Conservation (phyloP, 352 stramenopile species). For the Phytopythium cucurbitacearum region DNA sequence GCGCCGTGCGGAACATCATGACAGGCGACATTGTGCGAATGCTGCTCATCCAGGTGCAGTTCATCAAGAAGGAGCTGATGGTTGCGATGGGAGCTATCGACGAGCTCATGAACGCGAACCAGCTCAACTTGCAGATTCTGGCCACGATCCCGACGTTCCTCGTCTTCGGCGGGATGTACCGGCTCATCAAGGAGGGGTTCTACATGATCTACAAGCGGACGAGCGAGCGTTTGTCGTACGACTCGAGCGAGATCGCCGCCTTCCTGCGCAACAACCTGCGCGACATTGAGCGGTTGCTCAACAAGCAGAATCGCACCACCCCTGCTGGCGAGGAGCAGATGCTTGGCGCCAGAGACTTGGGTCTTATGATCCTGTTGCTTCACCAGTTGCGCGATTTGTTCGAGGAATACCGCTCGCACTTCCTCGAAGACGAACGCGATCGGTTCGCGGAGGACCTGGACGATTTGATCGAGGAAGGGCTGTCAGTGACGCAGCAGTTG, state of each 20-base stretch:
- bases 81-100: conserved; percentile 85
- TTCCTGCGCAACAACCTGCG: conserved; percentile 78
- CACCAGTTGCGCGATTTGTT: conserved; percentile 77
- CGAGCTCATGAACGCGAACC: conserved; percentile 85
- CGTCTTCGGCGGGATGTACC: conserved; percentile 71
- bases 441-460: conserved; percentile 82
- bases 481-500: conserved; percentile 76
- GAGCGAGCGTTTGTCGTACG: conserved; percentile 77
- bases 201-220: conserved; percentile 73
- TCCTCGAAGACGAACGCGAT: conserved; percentile 76
- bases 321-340: conserved; percentile 20
- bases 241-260: conserved; percentile 63
- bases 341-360: conserved; percentile 62
- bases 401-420: conserved; percentile 60
- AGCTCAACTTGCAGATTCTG: conserved; percentile 84
- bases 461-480: conserved; percentile 71
- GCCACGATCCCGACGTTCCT: conserved; percentile 84
- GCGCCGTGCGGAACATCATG: conserved; percentile 73
- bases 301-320: conserved; percentile 65
- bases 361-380: conserved; percentile 66
- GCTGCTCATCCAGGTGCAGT: conserved; percentile 86
- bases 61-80: conserved; percentile 89
- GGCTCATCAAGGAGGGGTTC: conserved; percentile 45
- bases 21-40: conserved; percentile 85
- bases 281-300: conserved; percentile 80